Conservation (phyloP, 73 alveolate species). For the Paramecium pentaurelia region DNA sequence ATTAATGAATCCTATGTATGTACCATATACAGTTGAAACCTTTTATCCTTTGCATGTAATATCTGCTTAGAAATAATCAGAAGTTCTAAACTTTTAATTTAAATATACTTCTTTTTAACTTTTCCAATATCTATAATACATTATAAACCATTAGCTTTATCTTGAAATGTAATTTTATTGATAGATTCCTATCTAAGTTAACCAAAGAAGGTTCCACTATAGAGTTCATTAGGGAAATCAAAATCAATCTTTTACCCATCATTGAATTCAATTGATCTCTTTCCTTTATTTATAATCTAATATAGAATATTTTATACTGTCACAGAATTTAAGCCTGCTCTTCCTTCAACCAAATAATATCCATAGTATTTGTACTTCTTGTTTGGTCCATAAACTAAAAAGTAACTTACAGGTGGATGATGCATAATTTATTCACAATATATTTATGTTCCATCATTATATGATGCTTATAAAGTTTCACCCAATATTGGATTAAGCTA, state of each 20-base stretch:
- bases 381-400: constrained; percentile 78
- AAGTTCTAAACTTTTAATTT: constrained; percentile 25
- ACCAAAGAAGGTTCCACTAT: constrained; percentile 81
- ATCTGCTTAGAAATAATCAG: constrained; percentile 87
- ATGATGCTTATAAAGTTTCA: constrained; percentile 90
- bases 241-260: constrained; percentile 75
- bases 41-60: constrained; percentile 60
- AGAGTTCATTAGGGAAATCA: constrained; percentile 68
- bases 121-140: constrained; percentile 69
- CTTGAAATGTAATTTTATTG: constrained; percentile 69
- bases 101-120: constrained; percentile 51
- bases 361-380: constrained; percentile 62
- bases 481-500: constrained; percentile 93
- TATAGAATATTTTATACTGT: constrained; percentile 42
- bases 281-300: constrained; percentile 69
- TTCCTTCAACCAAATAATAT: constrained; percentile 75
- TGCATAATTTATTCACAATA: constrained; percentile 95
- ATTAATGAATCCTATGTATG: constrained; percentile 90
- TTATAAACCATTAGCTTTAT: constrained; percentile 62
- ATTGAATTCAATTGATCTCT: constrained; percentile 64
- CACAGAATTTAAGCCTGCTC: constrained; percentile 82
- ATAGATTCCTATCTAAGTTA: constrained; percentile 67
- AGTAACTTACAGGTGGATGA: constrained; percentile 84
- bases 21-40: constrained; percentile 81
- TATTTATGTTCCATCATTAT: constrained; percentile 93